A percentile compares a stretch with the other conserved stretches of the same genome.
Conservation (phyloP, 768 basidiomycete species). For the Suillus subalutaceus region DNA sequence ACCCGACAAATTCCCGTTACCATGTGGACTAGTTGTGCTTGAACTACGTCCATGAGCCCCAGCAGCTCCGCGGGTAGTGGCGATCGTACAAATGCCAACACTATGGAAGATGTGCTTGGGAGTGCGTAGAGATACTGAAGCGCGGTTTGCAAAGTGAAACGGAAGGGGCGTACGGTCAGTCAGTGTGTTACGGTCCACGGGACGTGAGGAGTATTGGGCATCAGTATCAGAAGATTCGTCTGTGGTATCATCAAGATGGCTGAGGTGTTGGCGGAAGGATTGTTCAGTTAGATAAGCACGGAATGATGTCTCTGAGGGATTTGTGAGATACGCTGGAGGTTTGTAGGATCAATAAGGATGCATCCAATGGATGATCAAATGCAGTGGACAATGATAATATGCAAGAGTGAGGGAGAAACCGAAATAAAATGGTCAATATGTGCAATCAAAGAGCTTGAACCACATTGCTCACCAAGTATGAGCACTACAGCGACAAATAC, state of each 20-base stretch:
- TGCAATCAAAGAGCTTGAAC: slow-evolving; percentile 4
- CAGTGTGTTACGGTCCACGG: slow-evolving; percentile 21
- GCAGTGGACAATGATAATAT: slow-evolving; percentile 13
- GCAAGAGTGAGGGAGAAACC: background rate
- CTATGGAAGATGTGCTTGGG: slow-evolving; percentile 87
- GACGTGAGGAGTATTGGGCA: slow-evolving; percentile 27
- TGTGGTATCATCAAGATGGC: slow-evolving; percentile 71
- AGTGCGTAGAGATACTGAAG: slow-evolving; percentile 89
- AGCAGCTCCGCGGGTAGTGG: slow-evolving; percentile 42
- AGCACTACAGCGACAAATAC: slow-evolving; percentile 70
- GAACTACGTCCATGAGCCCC: slow-evolving; percentile 56
- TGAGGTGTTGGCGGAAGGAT: slow-evolving; percentile 93
- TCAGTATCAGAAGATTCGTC: slow-evolving; percentile 52
- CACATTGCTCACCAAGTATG: slow-evolving; percentile 63
- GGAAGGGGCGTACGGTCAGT: slow-evolving; percentile 34
- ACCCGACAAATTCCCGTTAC: slow-evolving; percentile 27
- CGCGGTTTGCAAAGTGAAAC: slow-evolving; percentile 91
- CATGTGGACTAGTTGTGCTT: slow-evolving; percentile 30
- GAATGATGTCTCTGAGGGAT: slow-evolving; percentile 93
- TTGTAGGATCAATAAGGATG: slow-evolving; percentile 16
- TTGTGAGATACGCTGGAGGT: slow-evolving; percentile 85
- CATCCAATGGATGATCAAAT: slow-evolving; percentile 11
- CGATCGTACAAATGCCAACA: slow-evolving; percentile 87
- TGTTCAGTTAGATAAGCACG: slow-evolving; percentile 95
- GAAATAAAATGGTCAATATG: background rate